Evolutionary conservation across 306 rosid species (phyloP).

Genomic region (Pyrus pyrifolia): DNA sequence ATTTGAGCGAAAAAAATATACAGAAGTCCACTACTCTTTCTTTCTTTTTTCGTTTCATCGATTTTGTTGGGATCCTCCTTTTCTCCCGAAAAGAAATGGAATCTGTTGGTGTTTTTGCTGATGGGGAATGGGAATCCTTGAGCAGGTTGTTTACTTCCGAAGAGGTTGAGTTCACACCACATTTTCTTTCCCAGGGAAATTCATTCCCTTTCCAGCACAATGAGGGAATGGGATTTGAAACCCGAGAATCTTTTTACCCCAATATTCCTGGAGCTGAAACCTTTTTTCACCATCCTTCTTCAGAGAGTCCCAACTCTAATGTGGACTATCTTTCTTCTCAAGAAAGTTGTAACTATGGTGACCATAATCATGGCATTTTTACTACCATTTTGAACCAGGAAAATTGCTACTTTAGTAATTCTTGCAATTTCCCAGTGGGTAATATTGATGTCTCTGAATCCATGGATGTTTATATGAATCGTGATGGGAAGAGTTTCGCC

Average conservation of each 20-base stretch:
- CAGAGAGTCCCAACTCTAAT: conserved; percentile 37
- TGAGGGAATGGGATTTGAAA: conserved; percentile 35
- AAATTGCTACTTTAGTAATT: conserved; percentile 15
- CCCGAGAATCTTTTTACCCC: conserved; percentile 24
- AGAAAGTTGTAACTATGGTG: conserved; percentile 26
- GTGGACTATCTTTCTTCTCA: conserved; percentile 43
- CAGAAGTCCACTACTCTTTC: not conserved
- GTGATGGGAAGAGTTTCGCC: conserved; percentile 16
- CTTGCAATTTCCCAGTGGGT: conserved; percentile 8
- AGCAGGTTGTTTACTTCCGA: conserved; percentile 39
- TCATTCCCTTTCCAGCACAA: conserved; percentile 24
- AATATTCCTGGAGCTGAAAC: conserved; percentile 7
- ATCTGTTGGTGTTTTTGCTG: conserved; percentile 47
- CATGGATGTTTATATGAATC: conserved; percentile 18
- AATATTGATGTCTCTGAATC: conserved; percentile 13
- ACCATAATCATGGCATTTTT: conserved; percentile 5
- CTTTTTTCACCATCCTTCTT: conserved; percentile 32
- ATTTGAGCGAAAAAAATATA: conserved; percentile 10
- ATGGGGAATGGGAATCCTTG: conserved; percentile 67
- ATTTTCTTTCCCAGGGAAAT: conserved; percentile 32
- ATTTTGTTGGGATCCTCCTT: not conserved
- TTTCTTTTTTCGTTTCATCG: not conserved
- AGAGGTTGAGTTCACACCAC: conserved; percentile 34
- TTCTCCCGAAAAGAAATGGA: conserved; percentile 40
- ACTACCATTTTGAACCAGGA: conserved; percentile 25